Percentiles rank a stretch among this genome's conserved stretches.
These are phyloP conservation scores for Sporothrix globosa DNA, from an alignment of 2,329 filamentous ascomycete genomes.

Conservation along the genomic window DNA sequence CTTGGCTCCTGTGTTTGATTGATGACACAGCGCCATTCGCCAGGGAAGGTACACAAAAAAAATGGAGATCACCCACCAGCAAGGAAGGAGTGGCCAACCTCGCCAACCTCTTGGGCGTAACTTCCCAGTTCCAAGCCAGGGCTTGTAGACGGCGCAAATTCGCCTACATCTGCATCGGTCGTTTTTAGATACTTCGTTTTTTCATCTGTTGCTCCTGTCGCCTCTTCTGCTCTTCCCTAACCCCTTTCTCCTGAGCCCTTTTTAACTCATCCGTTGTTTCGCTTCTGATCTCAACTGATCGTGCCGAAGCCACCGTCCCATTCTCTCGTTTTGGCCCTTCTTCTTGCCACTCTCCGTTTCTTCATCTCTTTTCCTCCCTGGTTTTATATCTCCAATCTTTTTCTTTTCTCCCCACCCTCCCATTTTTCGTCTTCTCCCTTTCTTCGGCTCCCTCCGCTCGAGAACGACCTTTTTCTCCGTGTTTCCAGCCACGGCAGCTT, in stretches of 20 bases:
- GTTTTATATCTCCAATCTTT: background rate
- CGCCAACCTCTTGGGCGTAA: background rate
- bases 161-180: background rate
- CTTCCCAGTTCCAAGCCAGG: background rate
- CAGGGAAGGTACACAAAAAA: background rate
- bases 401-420: background rate
- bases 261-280: background rate
- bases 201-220: background rate
- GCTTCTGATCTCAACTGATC: background rate
- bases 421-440: background rate
- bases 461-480: background rate
- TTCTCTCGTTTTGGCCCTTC: background rate
- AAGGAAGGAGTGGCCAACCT: background rate
- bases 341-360: background rate
- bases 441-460: background rate
- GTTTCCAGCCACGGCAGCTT: background rate
- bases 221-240: background rate
- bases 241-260: background rate
- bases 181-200: background rate
- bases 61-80: conserved; percentile 16
- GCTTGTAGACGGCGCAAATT: background rate
- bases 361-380: background rate
- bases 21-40: conserved; percentile 9
- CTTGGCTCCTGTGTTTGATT: conserved; percentile 10
- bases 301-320: background rate